Base-by-base conservation (phyloP, 2,329 filamentous ascomycete genomes). In the Fusarium chuoi region DNA sequence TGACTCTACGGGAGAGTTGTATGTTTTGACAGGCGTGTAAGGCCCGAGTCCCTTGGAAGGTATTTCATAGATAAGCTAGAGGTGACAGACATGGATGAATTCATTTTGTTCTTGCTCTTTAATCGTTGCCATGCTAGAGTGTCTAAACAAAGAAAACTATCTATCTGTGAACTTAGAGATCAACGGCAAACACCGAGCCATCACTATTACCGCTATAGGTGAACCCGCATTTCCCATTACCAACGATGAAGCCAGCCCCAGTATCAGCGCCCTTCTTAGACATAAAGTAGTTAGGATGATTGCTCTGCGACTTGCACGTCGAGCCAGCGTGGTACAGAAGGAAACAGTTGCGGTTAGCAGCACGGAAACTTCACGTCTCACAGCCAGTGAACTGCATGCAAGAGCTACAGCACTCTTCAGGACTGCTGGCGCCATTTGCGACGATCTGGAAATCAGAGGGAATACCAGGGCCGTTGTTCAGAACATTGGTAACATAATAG, bases 191-290 rank as follows among this genome's bases (percentile, higher is more conserved):
- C 12, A 63, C 39, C 0, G 48, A 45, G n/a, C 7, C 65, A 22
- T 69, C 67, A 2, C 65, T 65, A 14, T 70, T 65, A 0, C 67
- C 48, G 2, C 67, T 70, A 17, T 69, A 70, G 1, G 59, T 70
- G 7, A 33, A 70, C 0, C 67, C 58, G 2, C 67, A 70, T 15
- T 46, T 46, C 6, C 65, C 51, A 14, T 70, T 64, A 1, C 67
- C 65, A 48, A 57, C 35, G 18, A 69, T 30, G 7, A 52, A 58
- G 0, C 67, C 65, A 39, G 58, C 28, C 3, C 65, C 58, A n/a
- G 45, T 58, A 22, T 70, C 51, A 2, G 22, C 11, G 7, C 51
- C 65, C 30, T 70, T 70, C 22, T 64, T 69, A 0, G 51, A 69
- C 58, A 63, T 54, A 7, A 70, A 64, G 12, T 42, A 70, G 41